These are phyloP conservation scores for Lithospermum erythrorhizon DNA, from an alignment of 257 asterid genomes.

Conservation along the genomic window DNA sequence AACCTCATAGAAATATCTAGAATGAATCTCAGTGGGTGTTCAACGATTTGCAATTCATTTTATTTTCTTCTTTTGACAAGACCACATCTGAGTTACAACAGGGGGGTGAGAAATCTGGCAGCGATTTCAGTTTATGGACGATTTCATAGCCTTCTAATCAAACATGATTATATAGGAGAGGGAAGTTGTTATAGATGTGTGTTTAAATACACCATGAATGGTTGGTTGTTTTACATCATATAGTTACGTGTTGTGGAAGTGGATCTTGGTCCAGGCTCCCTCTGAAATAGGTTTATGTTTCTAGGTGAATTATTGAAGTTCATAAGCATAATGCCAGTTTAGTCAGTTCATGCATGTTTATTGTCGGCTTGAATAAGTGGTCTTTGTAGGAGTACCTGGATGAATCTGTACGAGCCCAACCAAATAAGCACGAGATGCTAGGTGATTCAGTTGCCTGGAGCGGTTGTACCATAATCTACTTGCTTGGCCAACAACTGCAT, in stretches of 20 bases:
- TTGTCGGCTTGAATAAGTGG: neutral
- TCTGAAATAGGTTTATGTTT: too few species aligned
- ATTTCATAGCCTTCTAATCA: too few species aligned
- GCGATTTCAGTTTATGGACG: too few species aligned
- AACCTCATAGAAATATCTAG: neutral
- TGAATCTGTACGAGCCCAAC: slow-evolving; percentile 53
- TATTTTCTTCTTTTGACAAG: neutral
- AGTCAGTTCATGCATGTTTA: neutral
- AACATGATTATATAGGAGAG: too few species aligned
- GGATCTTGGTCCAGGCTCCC: neutral
- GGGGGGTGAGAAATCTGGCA: too few species aligned
- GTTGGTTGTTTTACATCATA: too few species aligned
- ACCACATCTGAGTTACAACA: too few species aligned
- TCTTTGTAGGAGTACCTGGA: slow-evolving; percentile 66
- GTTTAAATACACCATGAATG: too few species aligned
- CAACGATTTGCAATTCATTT: neutral
- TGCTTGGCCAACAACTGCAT: slow-evolving; percentile 92
- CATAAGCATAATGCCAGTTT: too few species aligned
- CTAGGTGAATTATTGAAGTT: neutral
- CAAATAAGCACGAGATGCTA: slow-evolving; percentile 55
- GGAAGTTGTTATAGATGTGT: too few species aligned
- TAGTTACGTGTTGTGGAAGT: neutral
- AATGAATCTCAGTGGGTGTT: neutral
- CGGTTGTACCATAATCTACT: slow-evolving; percentile 86
- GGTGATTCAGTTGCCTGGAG: slow-evolving; percentile 99